Base-by-base conservation (phyloP, 768 basidiomycete species). In the Russula olivacea region DNA sequence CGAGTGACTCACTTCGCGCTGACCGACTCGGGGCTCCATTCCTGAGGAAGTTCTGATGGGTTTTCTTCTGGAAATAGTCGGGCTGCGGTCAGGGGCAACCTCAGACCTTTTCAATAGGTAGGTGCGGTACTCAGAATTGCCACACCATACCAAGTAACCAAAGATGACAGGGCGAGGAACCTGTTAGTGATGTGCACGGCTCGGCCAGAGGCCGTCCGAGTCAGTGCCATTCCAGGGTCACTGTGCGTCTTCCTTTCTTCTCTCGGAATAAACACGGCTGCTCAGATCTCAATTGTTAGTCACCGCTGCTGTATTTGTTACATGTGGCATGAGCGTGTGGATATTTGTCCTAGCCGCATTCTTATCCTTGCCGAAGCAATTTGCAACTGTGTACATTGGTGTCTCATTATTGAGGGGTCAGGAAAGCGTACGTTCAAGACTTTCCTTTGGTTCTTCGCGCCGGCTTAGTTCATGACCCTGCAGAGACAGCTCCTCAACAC, bases 311-410 rank as follows among this genome's bases (percentile, higher is more conserved):
- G 81, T 95, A 6, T 93, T 95, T 71, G 83, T 92, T 2, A 87
- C 93, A 4, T 94, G 91, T 71, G 94, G 94, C 41, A 92, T 96
- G 88, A 77, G 78, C 61, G 86, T 94, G 66, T 76, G 85, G 69
- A 79, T 85, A 32, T 97, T 95, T 74, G 77, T 82, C 55, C 64
- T 91, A 8, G 93, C 94, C 25, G 88, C 93, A 4, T 74, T 93
- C 68, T 76, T 94, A 19, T 91, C 91, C 21, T 74, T 93, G 71
- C 93, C 93, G 7, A 95, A 95, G 71, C 93, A 97, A 72, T 87
- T 97, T 68, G 82, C 93, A 67, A 91, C 89, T 9, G 94, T 97
- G 14, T 97, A 97, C 70, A 81, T 95, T 15, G 93, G 93, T 40
- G 91, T 91, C 34, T 78, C n/a, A n/a, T 89, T 32, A 72, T 91